Evolutionary conservation across 2,329 filamentous ascomycete species (phyloP).

Genomic region (Ceratocystiopsis sp.): DNA sequence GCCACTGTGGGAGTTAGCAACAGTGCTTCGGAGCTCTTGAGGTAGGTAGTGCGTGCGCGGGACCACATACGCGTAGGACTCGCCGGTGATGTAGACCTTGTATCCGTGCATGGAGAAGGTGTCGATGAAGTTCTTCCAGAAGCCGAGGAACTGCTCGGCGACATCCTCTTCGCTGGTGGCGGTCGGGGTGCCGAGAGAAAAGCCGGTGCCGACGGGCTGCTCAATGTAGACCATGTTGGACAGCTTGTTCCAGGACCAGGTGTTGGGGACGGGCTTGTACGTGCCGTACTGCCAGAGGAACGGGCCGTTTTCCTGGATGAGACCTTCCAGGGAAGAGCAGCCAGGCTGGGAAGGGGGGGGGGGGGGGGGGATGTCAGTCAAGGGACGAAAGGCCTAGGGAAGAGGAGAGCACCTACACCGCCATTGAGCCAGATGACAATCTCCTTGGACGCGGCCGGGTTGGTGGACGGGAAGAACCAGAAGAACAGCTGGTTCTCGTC

Average conservation of each 20-base stretch:
- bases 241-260: slow-evolving; percentile 58
- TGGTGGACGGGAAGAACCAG: slow-evolving; percentile 47
- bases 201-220: slow-evolving; percentile 51
- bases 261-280: slow-evolving; percentile 43
- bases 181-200: slow-evolving; percentile 45
- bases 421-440: slow-evolving; percentile 47
- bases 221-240: slow-evolving; percentile 67
- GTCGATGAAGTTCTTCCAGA: slow-evolving; percentile 62
- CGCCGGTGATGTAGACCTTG: slow-evolving; percentile 58
- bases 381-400: neutral
- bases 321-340: slow-evolving; percentile 45
- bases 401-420: slow-evolving; percentile 16
- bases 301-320: slow-evolving; percentile 63
- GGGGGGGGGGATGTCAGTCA: too few species aligned
- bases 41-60: neutral
- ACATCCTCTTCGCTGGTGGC: slow-evolving; percentile 51
- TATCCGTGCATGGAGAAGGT: slow-evolving; percentile 50
- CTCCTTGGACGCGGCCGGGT: slow-evolving; percentile 33
- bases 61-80: slow-evolving; percentile 42
- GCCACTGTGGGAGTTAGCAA: slow-evolving; percentile 21
- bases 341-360: slow-evolving; percentile 24
- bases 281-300: slow-evolving; percentile 58
- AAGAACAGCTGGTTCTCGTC: slow-evolving; percentile 38
- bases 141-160: slow-evolving; percentile 56
- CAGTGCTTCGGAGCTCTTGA: neutral